Evolutionary conservation across 176 grass and related monocot species (phyloP), one percentile per base, ranked within the genome.

Genomic region (Phoenix dactylifera): DNA sequence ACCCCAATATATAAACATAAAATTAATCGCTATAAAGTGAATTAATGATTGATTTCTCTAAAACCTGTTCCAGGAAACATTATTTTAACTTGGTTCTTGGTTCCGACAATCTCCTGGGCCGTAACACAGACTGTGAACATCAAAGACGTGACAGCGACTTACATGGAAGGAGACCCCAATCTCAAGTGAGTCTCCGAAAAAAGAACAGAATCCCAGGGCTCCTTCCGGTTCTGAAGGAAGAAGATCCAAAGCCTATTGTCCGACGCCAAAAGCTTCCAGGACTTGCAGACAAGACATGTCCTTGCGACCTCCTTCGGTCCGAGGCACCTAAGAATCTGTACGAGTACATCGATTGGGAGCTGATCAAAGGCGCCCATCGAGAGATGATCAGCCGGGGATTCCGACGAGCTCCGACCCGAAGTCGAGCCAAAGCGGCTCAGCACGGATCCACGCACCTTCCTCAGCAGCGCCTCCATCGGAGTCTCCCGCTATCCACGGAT

Each of bases 171-270:
- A 24, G 17, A 20, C 6, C 78, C 78, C 9, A 69, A 24, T 12
- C 71, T 56, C 50, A 97, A 74, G 54, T 91, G 87, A 52, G 87
- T 91, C 84, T 97, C 92, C 6, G 92, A 76, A 73, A 97, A 97
- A 24, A 82, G 68, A 50, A 91, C 69, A 61, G 71, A 75, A 66
- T 97, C 84, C 92, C 87, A 97, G 17, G 78, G 76, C 26, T 85
- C 87, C 63, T 77, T 78, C 26, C 81, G 87, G 35, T 67, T 78
- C 70, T 70, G 74, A 48, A 88, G 72, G 67, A 91, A 91, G 71
- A 74, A 82, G 62, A 86, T 69, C 92, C 92, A 97, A 22, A 97
- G 78, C 60, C 18, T 55, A 72, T 97, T 91, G 55, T 91, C 87
- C 55, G 83, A 79, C 55, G 70, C 84, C 77, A 91, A 72, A 57